phyloP scores from a whole-genome alignment of 345 rosid genomes.

The Nephelium lappaceum region DNA sequence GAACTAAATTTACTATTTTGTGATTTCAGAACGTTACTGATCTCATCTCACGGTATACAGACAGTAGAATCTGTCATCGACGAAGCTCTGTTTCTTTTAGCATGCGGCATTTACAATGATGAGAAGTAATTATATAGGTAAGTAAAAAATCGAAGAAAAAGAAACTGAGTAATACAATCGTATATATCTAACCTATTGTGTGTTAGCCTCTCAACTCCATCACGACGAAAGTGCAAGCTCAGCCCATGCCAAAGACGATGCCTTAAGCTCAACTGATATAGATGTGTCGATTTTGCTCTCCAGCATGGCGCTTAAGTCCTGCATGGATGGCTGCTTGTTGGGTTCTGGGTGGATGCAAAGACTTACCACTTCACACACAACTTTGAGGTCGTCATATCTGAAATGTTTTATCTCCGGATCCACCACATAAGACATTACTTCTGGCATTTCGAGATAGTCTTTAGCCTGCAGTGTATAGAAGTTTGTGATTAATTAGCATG shows the following conservation, averaged over 20 bases:
- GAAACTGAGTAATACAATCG: slow-evolving; percentile 13
- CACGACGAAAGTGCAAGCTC: slow-evolving; percentile 87
- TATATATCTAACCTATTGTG: slow-evolving; percentile 42
- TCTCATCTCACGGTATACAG: slow-evolving; percentile 34
- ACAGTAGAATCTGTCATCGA: slow-evolving; percentile 24
- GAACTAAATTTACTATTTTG: slow-evolving; percentile 13
- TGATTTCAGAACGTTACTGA: slow-evolving; percentile 35
- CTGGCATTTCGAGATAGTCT: slow-evolving; percentile 78
- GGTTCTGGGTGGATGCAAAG: slow-evolving; percentile 68
- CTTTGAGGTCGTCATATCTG: slow-evolving; percentile 68
- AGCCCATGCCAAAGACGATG: slow-evolving; percentile 96
- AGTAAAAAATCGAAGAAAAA: neutral
- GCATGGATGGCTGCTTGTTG: slow-evolving; percentile 60
- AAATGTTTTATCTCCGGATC: slow-evolving; percentile 93
- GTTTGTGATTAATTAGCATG: neutral
- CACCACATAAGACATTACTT: slow-evolving; percentile 70
- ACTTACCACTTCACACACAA: slow-evolving; percentile 73
- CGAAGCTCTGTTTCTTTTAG: slow-evolving; percentile 31
- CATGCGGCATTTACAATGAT: slow-evolving; percentile 49
- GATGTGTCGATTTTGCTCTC: slow-evolving; percentile 80
- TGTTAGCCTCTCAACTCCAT: slow-evolving; percentile 45
- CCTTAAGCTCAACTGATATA: slow-evolving; percentile 66
- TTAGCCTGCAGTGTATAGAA: slow-evolving; percentile 62
- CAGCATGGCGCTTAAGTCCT: slow-evolving; percentile 56
- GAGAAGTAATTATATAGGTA: neutral